Conservation (phyloP, 176 grass and related monocot species). For the Hordeum vulgare region DNA sequence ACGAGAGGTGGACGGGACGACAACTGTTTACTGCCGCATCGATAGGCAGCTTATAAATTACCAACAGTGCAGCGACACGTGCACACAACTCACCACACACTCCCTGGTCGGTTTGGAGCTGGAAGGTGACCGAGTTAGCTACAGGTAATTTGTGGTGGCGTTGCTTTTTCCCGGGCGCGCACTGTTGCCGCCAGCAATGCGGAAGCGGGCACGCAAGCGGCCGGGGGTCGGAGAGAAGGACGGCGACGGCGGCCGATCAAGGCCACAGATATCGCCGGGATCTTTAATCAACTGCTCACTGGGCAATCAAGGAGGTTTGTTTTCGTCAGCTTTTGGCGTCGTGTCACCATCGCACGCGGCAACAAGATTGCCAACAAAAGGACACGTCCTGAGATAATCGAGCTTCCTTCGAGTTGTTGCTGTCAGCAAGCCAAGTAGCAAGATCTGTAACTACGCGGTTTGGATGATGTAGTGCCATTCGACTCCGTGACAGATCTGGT, state of each 20-base stretch:
- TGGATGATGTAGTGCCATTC: background rate
- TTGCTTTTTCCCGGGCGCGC: background rate
- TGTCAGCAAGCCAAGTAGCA: background rate
- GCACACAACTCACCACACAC: background rate
- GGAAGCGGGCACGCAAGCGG: background rate
- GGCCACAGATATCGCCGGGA: background rate
- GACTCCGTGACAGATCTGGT: too few species aligned
- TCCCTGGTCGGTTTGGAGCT: background rate
- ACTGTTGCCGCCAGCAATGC: slow-evolving; percentile 6
- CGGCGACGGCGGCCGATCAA: background rate
- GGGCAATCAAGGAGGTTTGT: background rate
- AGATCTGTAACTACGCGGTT: background rate
- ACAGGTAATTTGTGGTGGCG: background rate
- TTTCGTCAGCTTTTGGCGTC: background rate
- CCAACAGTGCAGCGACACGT: background rate
- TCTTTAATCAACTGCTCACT: background rate
- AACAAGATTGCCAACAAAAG: background rate
- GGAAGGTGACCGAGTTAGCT: background rate
- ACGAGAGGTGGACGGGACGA: background rate
- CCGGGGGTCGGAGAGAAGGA: background rate
- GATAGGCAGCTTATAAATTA: background rate
- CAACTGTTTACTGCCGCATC: background rate
- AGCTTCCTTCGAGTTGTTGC: background rate
- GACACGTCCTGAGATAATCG: background rate
- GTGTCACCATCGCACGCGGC: background rate